A percentile compares a stretch with the other conserved stretches of the same genome.
These are phyloP conservation scores for Lodderomyces metapsilosis DNA, from an alignment of 1,139 yeast genomes.

Conservation along the genomic window DNA sequence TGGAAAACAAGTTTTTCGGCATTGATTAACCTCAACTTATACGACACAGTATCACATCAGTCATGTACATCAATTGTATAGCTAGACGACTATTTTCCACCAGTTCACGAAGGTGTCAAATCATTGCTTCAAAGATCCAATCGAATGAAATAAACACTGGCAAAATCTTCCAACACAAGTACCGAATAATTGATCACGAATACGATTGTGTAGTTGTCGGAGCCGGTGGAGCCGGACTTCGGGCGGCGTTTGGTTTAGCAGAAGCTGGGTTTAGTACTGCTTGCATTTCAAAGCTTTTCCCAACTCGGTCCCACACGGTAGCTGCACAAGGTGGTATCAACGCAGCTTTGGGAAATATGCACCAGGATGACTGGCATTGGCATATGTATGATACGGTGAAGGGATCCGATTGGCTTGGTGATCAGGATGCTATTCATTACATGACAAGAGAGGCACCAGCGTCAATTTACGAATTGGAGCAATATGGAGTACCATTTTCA, in stretches of 20 bases:
- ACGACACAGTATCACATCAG: too few species aligned
- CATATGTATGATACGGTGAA: constrained; percentile 99
- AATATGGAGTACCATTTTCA: constrained; percentile 97
- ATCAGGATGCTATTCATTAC: constrained; percentile 98
- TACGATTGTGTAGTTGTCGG: constrained; percentile 97
- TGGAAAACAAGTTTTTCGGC: too few species aligned
- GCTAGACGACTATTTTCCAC: constrained; percentile 6
- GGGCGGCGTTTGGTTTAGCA: constrained; percentile 97
- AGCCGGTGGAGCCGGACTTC: constrained; percentile 98
- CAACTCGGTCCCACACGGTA: constrained; percentile 97
- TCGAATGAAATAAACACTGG: constrained; percentile 27
- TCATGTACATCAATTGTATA: not conserved
- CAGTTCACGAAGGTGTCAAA: constrained; percentile 20
- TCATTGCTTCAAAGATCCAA: constrained; percentile 31
- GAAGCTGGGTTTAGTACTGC: constrained; percentile 98
- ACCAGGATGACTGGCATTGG: constrained; percentile 98
- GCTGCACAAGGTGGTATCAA: constrained; percentile 99
- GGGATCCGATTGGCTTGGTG: constrained; percentile 99
- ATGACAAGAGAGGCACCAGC: constrained; percentile 98
- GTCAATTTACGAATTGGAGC: constrained; percentile 93
- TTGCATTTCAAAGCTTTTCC: constrained; percentile 93
- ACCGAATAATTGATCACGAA: constrained; percentile 93
- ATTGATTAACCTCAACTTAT: too few species aligned
- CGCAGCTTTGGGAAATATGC: constrained; percentile 98
- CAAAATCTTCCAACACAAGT: constrained; percentile 62